Evolutionary conservation across 331 rosid species (phyloP).

Genomic region (Phaseolus coccineus): DNA sequence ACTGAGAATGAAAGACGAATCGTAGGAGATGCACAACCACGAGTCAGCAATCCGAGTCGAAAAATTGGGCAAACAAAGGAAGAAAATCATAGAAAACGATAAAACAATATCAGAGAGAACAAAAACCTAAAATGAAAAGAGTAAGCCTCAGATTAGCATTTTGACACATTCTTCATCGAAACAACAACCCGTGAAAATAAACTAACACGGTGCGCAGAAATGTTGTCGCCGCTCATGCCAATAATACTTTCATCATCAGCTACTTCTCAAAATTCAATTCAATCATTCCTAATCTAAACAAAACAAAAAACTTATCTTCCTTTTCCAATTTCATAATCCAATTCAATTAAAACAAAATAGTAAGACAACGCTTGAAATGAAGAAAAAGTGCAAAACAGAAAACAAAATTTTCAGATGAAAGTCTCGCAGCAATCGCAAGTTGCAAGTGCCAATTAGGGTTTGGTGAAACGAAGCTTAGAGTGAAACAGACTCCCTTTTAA

Average conservation of each 20-base stretch:
- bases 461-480: not conserved
- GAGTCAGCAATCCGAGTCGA: not conserved
- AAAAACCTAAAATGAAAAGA: too few species aligned
- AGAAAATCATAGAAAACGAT: not conserved
- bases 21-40: too few species aligned
- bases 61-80: not conserved
- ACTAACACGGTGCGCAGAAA: conserved; percentile 60
- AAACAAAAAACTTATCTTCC: not conserved
- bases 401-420: not conserved
- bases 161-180: conserved; percentile 79
- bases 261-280: not conserved
- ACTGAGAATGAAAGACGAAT: too few species aligned
- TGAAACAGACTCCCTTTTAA: not conserved
- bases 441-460: conserved; percentile 19
- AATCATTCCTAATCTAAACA: not conserved
- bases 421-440: not conserved
- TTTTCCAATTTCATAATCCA: not conserved
- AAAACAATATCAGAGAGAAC: not conserved
- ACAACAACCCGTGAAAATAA: conserved; percentile 65
- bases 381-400: not conserved
- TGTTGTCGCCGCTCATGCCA: conserved; percentile 65
- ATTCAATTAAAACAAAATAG: not conserved
- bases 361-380: not conserved
- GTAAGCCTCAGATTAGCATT: conserved; percentile 83
- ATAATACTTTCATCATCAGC: conserved; percentile 61